These are phyloP conservation scores for Aspergillus olivimuriae DNA, from an alignment of 495 filamentous ascomycete genomes.

Conservation along the genomic window DNA sequence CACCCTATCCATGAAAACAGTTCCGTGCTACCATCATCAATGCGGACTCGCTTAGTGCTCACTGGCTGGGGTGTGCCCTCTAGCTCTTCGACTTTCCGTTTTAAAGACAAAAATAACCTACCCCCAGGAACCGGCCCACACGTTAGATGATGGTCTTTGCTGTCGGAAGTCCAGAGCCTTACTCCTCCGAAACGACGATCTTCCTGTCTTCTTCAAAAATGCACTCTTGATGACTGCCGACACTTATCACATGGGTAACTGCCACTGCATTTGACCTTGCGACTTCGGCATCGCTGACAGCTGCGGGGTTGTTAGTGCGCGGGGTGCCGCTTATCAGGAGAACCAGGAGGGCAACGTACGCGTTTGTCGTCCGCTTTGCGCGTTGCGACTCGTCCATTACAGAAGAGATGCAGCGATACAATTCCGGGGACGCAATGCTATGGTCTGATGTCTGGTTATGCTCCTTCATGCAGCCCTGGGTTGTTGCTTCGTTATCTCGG, in stretches of 20 bases:
- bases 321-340: neutral
- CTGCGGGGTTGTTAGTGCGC: constrained; percentile 10
- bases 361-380: constrained; percentile 14
- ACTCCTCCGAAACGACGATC: constrained; percentile 26
- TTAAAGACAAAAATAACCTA: constrained; percentile 17
- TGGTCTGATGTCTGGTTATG: neutral
- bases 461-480: neutral
- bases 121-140: too few species aligned
- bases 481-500: too few species aligned
- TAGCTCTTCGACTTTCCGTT: constrained; percentile 15
- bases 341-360: constrained; percentile 5
- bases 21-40: too few species aligned
- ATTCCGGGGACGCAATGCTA: too few species aligned
- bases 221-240: constrained; percentile 20
- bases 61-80: constrained; percentile 4
- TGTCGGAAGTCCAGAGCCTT: neutral
- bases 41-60: too few species aligned
- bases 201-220: constrained; percentile 26
- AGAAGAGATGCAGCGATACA: too few species aligned
- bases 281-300: constrained; percentile 25
- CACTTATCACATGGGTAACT: constrained; percentile 26
- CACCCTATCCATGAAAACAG: too few species aligned
- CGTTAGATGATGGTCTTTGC: too few species aligned
- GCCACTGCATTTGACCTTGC: constrained; percentile 29
- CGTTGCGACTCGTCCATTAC: constrained; percentile 10